A percentile compares a stretch with the other conserved stretches of the same genome.
phyloP scores from a whole-genome alignment of 257 asterid genomes.

The Catharanthus roseus region DNA sequence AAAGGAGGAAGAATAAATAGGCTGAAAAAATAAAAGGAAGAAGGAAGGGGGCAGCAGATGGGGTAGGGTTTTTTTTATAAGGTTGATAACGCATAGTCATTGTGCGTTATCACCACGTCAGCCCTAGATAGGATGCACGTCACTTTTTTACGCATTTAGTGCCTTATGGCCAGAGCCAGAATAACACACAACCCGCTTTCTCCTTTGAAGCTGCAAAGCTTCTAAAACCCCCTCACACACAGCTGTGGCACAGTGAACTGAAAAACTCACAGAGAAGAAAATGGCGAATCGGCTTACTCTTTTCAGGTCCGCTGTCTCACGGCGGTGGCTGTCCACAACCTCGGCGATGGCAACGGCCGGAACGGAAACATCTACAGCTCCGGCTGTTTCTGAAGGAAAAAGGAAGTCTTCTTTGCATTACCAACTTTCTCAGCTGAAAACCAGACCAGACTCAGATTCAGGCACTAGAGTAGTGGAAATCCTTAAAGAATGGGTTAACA shows the following conservation, averaged over 20 bases:
- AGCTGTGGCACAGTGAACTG: neutral
- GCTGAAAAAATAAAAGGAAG: too few relatives aligned
- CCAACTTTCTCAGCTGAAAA: slow-evolving; percentile 24
- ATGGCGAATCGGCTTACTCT: slow-evolving; percentile 31
- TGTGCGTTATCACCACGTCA: too few relatives aligned
- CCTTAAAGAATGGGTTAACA: slow-evolving; percentile 38
- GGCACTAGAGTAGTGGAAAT: slow-evolving; percentile 20
- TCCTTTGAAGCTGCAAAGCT: neutral
- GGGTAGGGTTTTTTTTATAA: too few relatives aligned
- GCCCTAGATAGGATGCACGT: too few relatives aligned
- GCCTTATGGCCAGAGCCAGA: too few relatives aligned
- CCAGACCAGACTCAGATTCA: slow-evolving; percentile 23
- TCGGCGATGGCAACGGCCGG: slow-evolving; percentile 7
- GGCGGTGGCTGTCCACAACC: slow-evolving; percentile 31
- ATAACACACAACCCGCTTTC: too few relatives aligned
- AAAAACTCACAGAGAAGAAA: neutral
- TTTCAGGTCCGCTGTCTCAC: slow-evolving; percentile 16
- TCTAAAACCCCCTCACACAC: neutral
- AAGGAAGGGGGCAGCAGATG: too few relatives aligned
- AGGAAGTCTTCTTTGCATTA: slow-evolving; percentile 21
- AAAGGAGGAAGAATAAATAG: too few relatives aligned
- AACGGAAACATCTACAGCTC: too few relatives aligned
- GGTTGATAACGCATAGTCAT: too few relatives aligned
- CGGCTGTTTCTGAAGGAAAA: slow-evolving; percentile 15
- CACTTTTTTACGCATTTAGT: too few relatives aligned